Conservation (phyloP, 2,329 filamentous ascomycete genomes). For the Orbilia ellipsospora region DNA sequence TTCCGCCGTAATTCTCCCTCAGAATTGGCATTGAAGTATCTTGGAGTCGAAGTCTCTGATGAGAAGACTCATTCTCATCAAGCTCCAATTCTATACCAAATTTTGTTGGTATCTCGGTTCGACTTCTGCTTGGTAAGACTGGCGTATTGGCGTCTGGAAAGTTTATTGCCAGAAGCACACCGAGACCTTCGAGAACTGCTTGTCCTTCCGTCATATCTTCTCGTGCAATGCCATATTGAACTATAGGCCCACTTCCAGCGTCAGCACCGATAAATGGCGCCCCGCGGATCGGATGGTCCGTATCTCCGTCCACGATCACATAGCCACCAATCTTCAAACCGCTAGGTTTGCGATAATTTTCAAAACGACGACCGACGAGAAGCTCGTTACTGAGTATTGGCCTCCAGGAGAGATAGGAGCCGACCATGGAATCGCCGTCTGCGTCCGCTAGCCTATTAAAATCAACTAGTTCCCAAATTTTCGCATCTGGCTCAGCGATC, state of each 20-base stretch:
- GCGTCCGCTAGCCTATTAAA: constrained; percentile 7
- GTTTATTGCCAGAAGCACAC: constrained; percentile 12
- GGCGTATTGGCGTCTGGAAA: constrained; percentile 5
- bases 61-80: neutral
- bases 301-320: constrained; percentile 21
- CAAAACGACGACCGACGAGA: neutral
- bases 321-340: constrained; percentile 19
- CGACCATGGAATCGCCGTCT: constrained; percentile 3
- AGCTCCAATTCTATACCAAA: neutral
- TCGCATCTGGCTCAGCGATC: neutral
- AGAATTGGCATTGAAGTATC: constrained; percentile 16
- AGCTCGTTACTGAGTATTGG: constrained; percentile 16
- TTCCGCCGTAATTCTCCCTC: neutral
- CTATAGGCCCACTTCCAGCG: constrained; percentile 10
- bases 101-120: neutral
- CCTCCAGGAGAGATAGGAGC: constrained; percentile 15
- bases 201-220: neutral
- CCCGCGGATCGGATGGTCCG: neutral
- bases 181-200: neutral
- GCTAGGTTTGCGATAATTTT: constrained; percentile 5
- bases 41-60: constrained; percentile 7
- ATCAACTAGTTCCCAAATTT: constrained; percentile 29
- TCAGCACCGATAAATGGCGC: constrained; percentile 9
- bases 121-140: neutral
- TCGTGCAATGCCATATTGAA: constrained; percentile 13